Conservation (phyloP, 2,329 filamentous ascomycete genomes). For the Ophiostoma triangulosporum region DNA sequence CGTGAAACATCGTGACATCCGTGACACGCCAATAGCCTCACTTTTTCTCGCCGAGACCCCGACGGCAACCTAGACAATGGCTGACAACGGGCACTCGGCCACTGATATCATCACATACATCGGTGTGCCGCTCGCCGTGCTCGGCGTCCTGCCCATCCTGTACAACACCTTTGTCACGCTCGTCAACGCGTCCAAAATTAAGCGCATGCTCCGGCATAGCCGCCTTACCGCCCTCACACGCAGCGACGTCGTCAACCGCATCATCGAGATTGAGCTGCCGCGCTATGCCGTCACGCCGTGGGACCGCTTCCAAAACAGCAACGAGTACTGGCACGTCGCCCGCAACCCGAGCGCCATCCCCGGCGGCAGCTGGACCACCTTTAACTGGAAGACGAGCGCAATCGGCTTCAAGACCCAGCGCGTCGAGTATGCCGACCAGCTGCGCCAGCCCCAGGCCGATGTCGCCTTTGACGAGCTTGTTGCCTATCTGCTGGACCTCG, state of each 20-base stretch:
- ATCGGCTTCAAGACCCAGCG: slow-evolving; percentile 50
- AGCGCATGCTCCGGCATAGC: slow-evolving; percentile 41
- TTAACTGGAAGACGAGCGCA: slow-evolving; percentile 51
- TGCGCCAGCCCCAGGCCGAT: slow-evolving; percentile 39
- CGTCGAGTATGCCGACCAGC: slow-evolving; percentile 46
- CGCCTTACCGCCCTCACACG: slow-evolving; percentile 46
- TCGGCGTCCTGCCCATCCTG: slow-evolving; percentile 45
- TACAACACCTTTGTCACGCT: slow-evolving; percentile 51
- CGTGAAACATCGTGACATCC: background rate
- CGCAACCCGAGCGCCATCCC: slow-evolving; percentile 37
- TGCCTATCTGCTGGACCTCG: slow-evolving; percentile 48
- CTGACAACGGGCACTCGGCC: slow-evolving; percentile 13
- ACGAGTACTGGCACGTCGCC: slow-evolving; percentile 45
- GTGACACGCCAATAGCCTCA: background rate
- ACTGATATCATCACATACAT: slow-evolving; percentile 24
- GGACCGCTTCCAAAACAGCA: slow-evolving; percentile 37
- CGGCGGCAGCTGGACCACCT: slow-evolving; percentile 50
- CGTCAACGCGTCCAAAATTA: slow-evolving; percentile 45
- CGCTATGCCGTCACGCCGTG: slow-evolving; percentile 49
- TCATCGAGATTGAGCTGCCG: slow-evolving; percentile 53
- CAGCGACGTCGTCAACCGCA: slow-evolving; percentile 49
- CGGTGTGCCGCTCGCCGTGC: slow-evolving; percentile 23
- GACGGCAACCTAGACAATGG: slow-evolving; percentile 1
- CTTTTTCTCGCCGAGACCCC: background rate
- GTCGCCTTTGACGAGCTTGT: slow-evolving; percentile 45